These are phyloP conservation scores for Solanum hybrid DNA, from an alignment of 305 asterid species.

Conservation along the genomic window DNA sequence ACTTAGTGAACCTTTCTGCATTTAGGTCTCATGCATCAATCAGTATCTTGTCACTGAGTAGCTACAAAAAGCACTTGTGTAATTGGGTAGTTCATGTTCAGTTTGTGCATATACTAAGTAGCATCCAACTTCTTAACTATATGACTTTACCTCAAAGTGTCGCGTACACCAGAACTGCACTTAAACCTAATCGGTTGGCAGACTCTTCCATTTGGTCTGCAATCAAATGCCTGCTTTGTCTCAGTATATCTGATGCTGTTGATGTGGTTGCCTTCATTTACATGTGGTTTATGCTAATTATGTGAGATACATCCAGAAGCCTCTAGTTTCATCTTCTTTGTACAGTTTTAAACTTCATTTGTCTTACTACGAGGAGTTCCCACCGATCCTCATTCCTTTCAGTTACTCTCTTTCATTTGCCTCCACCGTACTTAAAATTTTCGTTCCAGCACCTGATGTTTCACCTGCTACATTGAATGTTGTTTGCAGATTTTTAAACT, in stretches of 20 bases:
- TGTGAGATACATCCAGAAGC: background rate
- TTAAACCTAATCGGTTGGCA: background rate
- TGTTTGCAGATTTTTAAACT: background rate
- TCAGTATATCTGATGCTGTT: background rate
- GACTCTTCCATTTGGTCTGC: background rate
- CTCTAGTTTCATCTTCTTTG: background rate
- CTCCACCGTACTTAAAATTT: background rate
- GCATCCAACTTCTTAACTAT: background rate
- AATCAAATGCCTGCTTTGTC: background rate
- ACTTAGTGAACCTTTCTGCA: constrained; percentile 5
- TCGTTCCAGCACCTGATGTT: background rate
- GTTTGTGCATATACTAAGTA: background rate
- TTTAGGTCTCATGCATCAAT: background rate
- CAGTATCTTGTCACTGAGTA: constrained; percentile 6
- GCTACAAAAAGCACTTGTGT: background rate
- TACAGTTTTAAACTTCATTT: background rate
- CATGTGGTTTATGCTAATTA: background rate
- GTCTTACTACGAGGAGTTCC: background rate
- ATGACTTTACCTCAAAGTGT: background rate
- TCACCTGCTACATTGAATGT: background rate
- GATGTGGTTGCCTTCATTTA: background rate
- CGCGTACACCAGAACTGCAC: background rate
- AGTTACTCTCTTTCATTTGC: background rate
- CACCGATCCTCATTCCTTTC: background rate
- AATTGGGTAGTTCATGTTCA: background rate